Percentiles rank a stretch among this genome's conserved stretches.
These are phyloP conservation scores for Thermothelomyces thermophilus DNA, from an alignment of 2,329 filamentous ascomycete species.

Conservation along the genomic window DNA sequence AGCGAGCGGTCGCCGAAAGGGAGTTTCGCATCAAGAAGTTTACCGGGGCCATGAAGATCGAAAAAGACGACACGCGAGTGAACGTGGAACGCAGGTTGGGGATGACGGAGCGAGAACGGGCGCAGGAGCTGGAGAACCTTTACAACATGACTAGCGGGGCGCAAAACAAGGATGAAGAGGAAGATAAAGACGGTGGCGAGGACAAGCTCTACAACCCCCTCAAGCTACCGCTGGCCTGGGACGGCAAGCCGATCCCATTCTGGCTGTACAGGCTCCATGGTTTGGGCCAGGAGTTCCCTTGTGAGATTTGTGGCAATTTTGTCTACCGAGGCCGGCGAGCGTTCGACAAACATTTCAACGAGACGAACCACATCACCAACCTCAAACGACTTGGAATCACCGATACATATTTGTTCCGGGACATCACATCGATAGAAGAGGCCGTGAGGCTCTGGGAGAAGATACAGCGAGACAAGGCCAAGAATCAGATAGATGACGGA, in stretches of 20 bases:
- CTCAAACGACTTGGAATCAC: constrained; percentile 91
- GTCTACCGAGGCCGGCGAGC: constrained; percentile 97
- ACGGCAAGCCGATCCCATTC: constrained; percentile 97
- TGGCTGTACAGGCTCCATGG: constrained; percentile 98
- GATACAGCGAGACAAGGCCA: constrained; percentile 79
- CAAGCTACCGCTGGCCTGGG: constrained; percentile 93
- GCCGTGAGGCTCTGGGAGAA: constrained; percentile 88
- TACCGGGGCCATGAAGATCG: constrained; percentile 73
- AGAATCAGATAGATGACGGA: constrained; percentile 66
- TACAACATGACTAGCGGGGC: constrained; percentile 50
- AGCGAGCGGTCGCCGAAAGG: constrained; percentile 82
- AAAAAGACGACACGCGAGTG: constrained; percentile 80
- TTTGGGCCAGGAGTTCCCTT: constrained; percentile 87
- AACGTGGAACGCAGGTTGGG: constrained; percentile 96
- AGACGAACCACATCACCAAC: constrained; percentile 86
- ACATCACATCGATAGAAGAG: constrained; percentile 89
- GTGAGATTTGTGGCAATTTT: constrained; percentile 96
- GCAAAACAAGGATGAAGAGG: constrained; percentile 46
- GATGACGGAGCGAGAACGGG: constrained; percentile 93
- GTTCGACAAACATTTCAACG: constrained; percentile 98
- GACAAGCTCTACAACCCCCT: constrained; percentile 95
- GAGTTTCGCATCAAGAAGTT: constrained; percentile 79
- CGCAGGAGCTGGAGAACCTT: constrained; percentile 86
- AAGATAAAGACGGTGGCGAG: constrained; percentile 69
- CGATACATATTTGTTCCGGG: constrained; percentile 82